Base-by-base conservation (phyloP, 257 asterid genomes). In the Primulina eburnea region DNA sequence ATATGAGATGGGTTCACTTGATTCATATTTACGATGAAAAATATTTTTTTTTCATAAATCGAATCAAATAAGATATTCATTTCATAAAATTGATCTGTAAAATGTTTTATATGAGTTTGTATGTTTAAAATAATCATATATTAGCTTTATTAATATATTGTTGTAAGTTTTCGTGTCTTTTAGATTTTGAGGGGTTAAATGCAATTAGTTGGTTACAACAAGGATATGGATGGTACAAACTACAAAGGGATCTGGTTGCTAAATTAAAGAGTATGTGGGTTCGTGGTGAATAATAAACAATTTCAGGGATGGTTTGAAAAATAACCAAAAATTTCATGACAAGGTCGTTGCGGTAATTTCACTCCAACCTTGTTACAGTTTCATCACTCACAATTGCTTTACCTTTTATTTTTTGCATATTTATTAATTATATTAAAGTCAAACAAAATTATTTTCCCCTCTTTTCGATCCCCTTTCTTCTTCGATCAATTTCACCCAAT, bases 401-500 rank as follows among this genome's bases (percentile, higher is more conserved):
- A 43, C n/a, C 53, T 43, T 33, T 33, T 28, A 2, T 43, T 43
- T 43, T 11, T 43, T 50, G 16, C 21, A 20, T 50, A 16, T 50
- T 50, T 50, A 50, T 50, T 50, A 43, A 50, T 14, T 50, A 24
- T 50, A 50, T 50, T 4, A 50, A 50, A 16, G 21, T 50, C 57
- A 50, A 50, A 50, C 57, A 16, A 50, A 50, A 17, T 50, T 16
- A 50, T 16, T 50, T 43, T 50, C 21, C 57, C 55, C 57, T 50
- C 57, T 50, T 50, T 50, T 50, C 21, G 57, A 50, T 16, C 21
- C 57, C 64, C 60, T n/a, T 60, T 62, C 60, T 71, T 66, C 58
- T 29, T 16, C 57, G 58, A 60, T 30, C 40, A 16, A 75, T 75
- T 75, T 60, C 62, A 74, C 37, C 53, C 35, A 32, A 37, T 53